Base-by-base conservation (phyloP, 768 basidiomycete species). In the Cubamyces lactineus region DNA sequence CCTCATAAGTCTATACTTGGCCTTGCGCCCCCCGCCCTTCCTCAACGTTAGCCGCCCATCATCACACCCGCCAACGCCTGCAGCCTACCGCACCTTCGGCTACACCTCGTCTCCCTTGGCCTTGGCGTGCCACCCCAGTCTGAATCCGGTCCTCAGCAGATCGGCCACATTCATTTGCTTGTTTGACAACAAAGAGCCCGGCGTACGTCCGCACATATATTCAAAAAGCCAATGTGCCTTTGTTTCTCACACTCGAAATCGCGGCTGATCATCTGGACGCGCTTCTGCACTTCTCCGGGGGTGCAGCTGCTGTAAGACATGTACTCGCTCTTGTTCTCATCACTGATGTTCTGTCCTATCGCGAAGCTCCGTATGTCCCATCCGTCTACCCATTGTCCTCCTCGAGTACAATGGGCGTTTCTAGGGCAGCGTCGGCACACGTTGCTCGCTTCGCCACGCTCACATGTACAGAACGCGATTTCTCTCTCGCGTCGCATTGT, bases 391-490 rank as follows among this genome's bases (percentile, higher is more conserved):
- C 49, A 51, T 59, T 59, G 57, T 59, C 49, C 41, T 23, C 9
- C 49, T 42, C 41, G 41, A 43, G 41, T 24, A 59, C 57, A 59
- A 59, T 59, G 49, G 19, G 51, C 57, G 57, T 59, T 42, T 59
- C 49, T 50, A 30, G 57, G 57, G 57, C 16, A n/a, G 11, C 34
- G 45, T 24, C 45, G 42, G 41, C 24, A 17, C 24, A 16, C 47
- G 39, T 48, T 50, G 47, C 47, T 50, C 48, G 57, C 57, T 58
- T 50, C 34, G 48, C 40, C 48, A 41, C 43, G 19, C 30, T 13
- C 57, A 41, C 38, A 21, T 21, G 9, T 39, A 15, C 47, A 39
- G 9, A 38, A 51, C 50, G 34, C 34, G 34, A 11, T 34, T 1
- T 34, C 34, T 34, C 34, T 34, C 34, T 34, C 34, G 34, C 34